Conservation (phyloP, 768 basidiomycete genomes). For the Suillus sp. region DNA sequence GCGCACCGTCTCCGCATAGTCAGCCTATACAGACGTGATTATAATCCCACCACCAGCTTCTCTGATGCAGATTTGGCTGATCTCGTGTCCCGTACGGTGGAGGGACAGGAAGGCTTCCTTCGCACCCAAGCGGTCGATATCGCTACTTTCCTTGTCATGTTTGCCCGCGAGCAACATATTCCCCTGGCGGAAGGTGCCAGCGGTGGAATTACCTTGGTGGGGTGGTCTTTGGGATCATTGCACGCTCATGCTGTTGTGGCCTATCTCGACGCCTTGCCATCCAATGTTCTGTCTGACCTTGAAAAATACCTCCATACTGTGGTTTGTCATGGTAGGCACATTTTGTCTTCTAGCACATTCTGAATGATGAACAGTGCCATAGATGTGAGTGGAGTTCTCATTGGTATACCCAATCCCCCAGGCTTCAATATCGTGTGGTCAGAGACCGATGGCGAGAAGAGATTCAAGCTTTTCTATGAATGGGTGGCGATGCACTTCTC, state of each 20-base stretch:
- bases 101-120: constrained; percentile 8
- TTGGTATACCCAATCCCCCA: background rate
- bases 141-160: constrained; percentile 12
- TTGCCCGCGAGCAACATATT: constrained; percentile 11
- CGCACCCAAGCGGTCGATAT: constrained; percentile 12
- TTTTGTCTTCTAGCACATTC: background rate
- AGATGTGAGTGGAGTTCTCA: background rate
- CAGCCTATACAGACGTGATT: constrained; percentile 30
- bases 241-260: constrained; percentile 12
- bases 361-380: background rate
- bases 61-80: constrained; percentile 8
- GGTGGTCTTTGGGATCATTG: constrained; percentile 16
- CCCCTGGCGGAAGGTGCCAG: constrained; percentile 5
- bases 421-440: background rate
- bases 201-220: constrained; percentile 13
- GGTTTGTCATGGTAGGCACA: constrained; percentile 12
- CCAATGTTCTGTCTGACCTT: constrained; percentile 5
- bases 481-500: constrained; percentile 6
- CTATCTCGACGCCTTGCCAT: constrained; percentile 11
- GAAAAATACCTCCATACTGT: constrained; percentile 12
- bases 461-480: constrained; percentile 7
- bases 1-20: constrained; percentile 25
- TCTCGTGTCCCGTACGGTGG: constrained; percentile 1
- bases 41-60: constrained; percentile 29
- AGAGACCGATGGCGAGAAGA: background rate